Percentiles rank a stretch among this genome's conserved stretches.
phyloP scores from a whole-genome alignment of 805 yeast species.

The Sugiyamaella floridensis region DNA sequence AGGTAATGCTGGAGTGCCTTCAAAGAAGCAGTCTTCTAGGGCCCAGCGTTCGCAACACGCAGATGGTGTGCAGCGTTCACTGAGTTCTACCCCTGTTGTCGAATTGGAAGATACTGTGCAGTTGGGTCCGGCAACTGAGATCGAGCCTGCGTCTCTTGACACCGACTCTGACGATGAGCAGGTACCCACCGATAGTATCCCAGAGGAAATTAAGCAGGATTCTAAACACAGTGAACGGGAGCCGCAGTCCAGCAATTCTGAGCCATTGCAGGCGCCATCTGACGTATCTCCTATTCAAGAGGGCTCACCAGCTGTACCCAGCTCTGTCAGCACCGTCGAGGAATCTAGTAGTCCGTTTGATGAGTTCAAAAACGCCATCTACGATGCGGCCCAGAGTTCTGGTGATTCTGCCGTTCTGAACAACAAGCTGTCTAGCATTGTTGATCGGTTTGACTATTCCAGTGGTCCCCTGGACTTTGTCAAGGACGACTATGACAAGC shows the following conservation, averaged over 20 bases:
- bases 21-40: background rate
- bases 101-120: background rate
- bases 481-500: slow-evolving; percentile 1
- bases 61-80: background rate
- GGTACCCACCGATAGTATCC: too few species aligned
- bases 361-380: background rate
- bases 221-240: too few species aligned
- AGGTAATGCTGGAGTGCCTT: background rate
- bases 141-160: too few species aligned
- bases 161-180: too few species aligned
- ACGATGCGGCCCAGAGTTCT: background rate
- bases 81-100: background rate
- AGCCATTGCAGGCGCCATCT: too few species aligned
- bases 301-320: background rate
- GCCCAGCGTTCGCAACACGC: background rate
- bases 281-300: too few species aligned
- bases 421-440: background rate
- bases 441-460: background rate
- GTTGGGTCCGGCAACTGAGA: too few species aligned
- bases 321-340: background rate
- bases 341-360: background rate
- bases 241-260: too few species aligned
- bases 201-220: too few species aligned
- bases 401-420: background rate
- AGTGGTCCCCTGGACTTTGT: background rate